These are phyloP conservation scores for Emericellopsis terricola DNA, from an alignment of 495 filamentous ascomycete genomes.

Conservation along the genomic window DNA sequence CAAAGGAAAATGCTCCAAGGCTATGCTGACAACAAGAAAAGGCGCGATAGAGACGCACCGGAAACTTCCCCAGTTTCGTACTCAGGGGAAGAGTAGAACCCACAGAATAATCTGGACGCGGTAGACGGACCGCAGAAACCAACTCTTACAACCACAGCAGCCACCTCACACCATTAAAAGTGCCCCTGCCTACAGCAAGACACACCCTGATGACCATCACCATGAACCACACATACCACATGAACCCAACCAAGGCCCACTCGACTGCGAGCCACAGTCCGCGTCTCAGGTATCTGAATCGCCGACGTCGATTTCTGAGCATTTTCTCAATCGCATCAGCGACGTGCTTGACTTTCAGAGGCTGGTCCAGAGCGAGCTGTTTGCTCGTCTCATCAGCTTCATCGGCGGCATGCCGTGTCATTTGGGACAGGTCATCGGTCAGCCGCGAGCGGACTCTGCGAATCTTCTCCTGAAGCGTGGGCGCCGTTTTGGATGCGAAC, in stretches of 20 bases:
- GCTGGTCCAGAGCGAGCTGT: constrained; percentile 54
- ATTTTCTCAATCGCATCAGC: constrained; percentile 62
- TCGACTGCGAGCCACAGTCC: constrained; percentile 56
- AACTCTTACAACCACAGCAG: constrained; percentile 56
- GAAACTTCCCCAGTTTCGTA: too few species aligned
- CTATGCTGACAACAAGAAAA: too few species aligned
- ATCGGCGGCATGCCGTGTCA: constrained; percentile 46
- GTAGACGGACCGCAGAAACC: too few species aligned
- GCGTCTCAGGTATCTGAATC: constrained; percentile 53
- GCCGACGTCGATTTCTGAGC: constrained; percentile 42
- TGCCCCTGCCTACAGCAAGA: constrained; percentile 37
- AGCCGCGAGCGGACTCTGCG: constrained; percentile 15
- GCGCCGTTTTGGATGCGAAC: constrained; percentile 14
- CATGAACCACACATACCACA: constrained; percentile 74
- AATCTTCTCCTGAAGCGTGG: constrained; percentile 16
- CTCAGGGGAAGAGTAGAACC: too few species aligned
- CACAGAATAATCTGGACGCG: too few species aligned
- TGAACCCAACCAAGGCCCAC: constrained; percentile 60
- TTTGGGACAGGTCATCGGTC: constrained; percentile 25
- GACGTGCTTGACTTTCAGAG: constrained; percentile 58
- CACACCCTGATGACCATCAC: constrained; percentile 51
- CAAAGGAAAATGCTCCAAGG: background rate
- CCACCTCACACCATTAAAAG: constrained; percentile 46
- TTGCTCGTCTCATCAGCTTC: constrained; percentile 59
- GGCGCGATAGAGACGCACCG: too few species aligned